Base-by-base conservation (phyloP, 2,329 filamentous ascomycete genomes). In the Lojkania enalia region DNA sequence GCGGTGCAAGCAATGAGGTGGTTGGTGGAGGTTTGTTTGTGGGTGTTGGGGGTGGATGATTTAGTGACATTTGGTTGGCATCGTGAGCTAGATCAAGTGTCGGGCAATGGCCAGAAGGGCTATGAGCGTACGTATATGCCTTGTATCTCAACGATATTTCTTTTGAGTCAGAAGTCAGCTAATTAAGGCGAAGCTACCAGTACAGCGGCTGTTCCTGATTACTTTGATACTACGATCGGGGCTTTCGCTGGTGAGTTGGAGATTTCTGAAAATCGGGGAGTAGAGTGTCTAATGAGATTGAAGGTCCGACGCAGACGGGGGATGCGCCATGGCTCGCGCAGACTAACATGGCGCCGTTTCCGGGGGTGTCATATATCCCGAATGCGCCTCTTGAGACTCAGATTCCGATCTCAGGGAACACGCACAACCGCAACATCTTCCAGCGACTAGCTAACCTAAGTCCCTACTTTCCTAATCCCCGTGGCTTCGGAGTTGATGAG, bases 401-500 rank as follows among this genome's bases (percentile, higher is more conserved):
- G 25, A 74, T 86, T 15, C 85, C 86, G 0, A 85, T 90, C 39
- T 62, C 76, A 40, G 85, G 84, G 19, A 76, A 77, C 36, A 67
- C 70, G 2, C 71, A 78, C 20, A 80, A 84, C 58, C 72, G 77
- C 52, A 86, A 81, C 67, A 87, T 90, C 56, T 90, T 89, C 67
- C 77, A 83, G 49, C 74, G 84, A 60, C 84, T 88, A 76, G 87
- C 84, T 4, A 79, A 84, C 49, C 67, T 90, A 20, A 83, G 82
- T 29, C 85, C 86, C 3, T 90, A 90, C 66, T 81, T 80, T 49
- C 83, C 86, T 0, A 83, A 85, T 43, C 80, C 85, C 0, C 58
- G 65, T 23, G 87, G 87, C 1, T 90, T 90, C 52, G 87, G 87
- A 2, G 85, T 88, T 0, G 74, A 85, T 13, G 87, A 91, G 67